Evolutionary conservation across 495 filamentous ascomycete species (phyloP), one percentile per base, ranked within the genome.

Genomic region (Aspergillus baeticus): DNA sequence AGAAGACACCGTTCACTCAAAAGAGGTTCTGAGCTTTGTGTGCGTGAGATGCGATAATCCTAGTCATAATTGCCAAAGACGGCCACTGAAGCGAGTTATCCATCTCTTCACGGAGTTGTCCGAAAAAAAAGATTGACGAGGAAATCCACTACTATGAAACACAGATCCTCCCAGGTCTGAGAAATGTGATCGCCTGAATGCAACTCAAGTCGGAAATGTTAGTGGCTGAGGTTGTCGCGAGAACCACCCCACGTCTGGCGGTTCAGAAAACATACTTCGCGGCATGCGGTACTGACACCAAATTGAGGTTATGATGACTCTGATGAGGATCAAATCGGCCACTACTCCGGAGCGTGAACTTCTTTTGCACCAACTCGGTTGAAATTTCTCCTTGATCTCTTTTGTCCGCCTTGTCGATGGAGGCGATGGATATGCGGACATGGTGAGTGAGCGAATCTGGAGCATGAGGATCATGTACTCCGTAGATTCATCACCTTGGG

Each of bases 111-210:
- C 44, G 44, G 46, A 49, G 46, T 49, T 49, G 17, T 49, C 46
- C 26, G 23, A n/a, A 1, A 6, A 47, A 34, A 47, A 5, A 17
- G 44, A 35, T 36, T 17, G 18, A 6, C 39, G 21, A 23, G 18
- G 35, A 23, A 23, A 34, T 41, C 51, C 37, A 44, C 38, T 26
- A 26, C 22, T 14, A 47, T 55, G 52, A 55, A 55, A 55, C 52
- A 46, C 5, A 39, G 34, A 38, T 26, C 26, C 41, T 47, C 6
- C 20, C 33, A 26, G 34, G 22, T 33, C n/a, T n/a, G 20, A 49
- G 21, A 33, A 48, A 7, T 38, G 44, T 33, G 44, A 47, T 37
- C 15, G 13, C 21, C 15, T 55, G 8, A 18, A 49, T 45, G 22
- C 42, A 8, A 45, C 42, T 20, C 22, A 42, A 15, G 29, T 20